Conservation (phyloP, 2,329 filamentous ascomycete species). For the Alternaria brassicicola region DNA sequence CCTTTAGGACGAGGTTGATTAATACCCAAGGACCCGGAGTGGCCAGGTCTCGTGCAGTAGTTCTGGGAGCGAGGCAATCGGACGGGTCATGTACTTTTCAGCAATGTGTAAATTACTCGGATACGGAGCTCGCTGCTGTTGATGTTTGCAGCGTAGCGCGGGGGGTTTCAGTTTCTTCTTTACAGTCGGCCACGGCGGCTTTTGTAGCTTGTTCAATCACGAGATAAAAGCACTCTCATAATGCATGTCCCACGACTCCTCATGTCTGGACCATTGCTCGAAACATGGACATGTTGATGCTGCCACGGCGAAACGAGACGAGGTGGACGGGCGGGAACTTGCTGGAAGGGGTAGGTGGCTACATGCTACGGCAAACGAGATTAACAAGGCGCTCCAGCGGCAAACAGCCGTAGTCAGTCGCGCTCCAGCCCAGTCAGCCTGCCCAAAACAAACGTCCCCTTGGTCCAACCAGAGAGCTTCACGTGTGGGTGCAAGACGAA, state of each 20-base stretch:
- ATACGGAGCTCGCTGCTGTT: conserved; percentile 38
- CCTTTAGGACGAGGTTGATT: conserved; percentile 38
- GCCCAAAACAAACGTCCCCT: background rate
- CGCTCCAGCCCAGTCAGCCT: background rate
- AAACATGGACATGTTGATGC: background rate
- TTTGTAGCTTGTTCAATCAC: conserved; percentile 35
- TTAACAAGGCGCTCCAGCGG: conserved; percentile 25
- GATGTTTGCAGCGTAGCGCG: conserved; percentile 36
- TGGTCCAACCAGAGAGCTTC: background rate
- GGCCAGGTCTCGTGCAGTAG: conserved; percentile 27
- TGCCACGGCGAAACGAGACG: background rate
- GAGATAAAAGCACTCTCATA: conserved; percentile 16
- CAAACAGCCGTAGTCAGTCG: background rate
- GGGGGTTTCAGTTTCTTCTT: conserved; percentile 30
- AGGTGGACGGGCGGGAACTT: background rate
- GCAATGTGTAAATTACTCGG: conserved; percentile 50
- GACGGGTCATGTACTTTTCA: conserved; percentile 47
- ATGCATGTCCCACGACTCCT: background rate
- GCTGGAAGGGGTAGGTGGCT: conserved; percentile 19
- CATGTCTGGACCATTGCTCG: too few relatives aligned
- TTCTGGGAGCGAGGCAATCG: conserved; percentile 38
- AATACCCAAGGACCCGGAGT: conserved; percentile 42
- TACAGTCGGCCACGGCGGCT: conserved; percentile 33
- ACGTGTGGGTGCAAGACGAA: background rate
- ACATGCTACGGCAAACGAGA: conserved; percentile 27